phyloP scores from a whole-genome alignment of 2,329 filamentous ascomycete species.

The Apiospora sp. region DNA sequence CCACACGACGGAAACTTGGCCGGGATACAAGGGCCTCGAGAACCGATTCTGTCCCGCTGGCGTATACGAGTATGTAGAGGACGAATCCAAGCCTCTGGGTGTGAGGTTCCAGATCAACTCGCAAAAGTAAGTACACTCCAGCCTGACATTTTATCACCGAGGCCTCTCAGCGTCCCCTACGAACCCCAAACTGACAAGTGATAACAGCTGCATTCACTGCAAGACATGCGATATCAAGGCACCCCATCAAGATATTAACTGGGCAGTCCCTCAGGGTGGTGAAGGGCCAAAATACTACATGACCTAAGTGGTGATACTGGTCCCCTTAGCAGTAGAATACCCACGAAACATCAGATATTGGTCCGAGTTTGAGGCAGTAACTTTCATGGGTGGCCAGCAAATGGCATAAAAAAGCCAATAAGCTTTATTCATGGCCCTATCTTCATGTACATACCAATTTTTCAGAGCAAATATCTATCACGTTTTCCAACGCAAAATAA shows the following conservation, averaged over 20 bases:
- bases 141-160: conserved; percentile 2
- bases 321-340: neutral
- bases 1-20: conserved; percentile 84
- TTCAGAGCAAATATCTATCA: neutral
- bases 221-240: conserved; percentile 99
- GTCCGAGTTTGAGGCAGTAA: neutral
- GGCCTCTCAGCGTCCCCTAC: neutral
- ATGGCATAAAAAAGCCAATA: neutral
- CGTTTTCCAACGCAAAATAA: neutral
- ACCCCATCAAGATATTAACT: conserved; percentile 96
- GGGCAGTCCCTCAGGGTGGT: conserved; percentile 92
- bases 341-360: neutral
- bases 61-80: conserved; percentile 98
- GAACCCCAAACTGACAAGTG: conserved; percentile 38
- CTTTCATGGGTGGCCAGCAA: neutral
- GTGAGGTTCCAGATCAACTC: conserved; percentile 97
- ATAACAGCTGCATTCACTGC: conserved; percentile 90
- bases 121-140: conserved; percentile 78
- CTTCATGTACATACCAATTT: neutral
- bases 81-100: conserved; percentile 83
- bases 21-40: conserved; percentile 89
- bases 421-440: neutral
- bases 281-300: conserved; percentile 78
- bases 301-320: conserved; percentile 52
- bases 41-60: conserved; percentile 97